Base-by-base conservation (phyloP, 1,139 yeast species). In the Scheffersomyces segobiensis region DNA sequence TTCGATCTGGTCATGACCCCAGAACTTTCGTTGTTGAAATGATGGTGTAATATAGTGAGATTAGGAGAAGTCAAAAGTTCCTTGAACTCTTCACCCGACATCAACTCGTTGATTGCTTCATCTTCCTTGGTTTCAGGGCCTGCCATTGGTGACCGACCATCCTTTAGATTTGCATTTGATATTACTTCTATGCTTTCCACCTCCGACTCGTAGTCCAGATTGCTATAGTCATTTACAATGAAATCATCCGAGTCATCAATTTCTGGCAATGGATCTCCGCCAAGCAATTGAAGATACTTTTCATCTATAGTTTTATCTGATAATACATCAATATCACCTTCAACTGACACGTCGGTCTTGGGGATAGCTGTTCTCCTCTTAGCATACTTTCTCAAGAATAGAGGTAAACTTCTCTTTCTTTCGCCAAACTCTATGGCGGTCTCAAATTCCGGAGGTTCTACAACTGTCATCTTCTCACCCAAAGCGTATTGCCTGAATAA, bases 181-280 rank as follows among this genome's bases (percentile, higher is more conserved):
- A 19, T 20, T 20, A 17, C 50, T 48, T 48, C 20, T 20, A 48
- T 56, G 1, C 65, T 57, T n/a, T 65, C 70, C 10, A 57, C 53
- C n/a, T 65, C 70, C 1, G 70, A 62, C 19, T 72, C 75, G 17
- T 60, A 56, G 5, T 71, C 74, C 56, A 57, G 62, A 14, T 73
- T 77, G 65, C 67, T 22, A 59, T 67, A 4, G 65, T 62, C 17
- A 65, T 65, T n/a, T 61, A 63, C 19, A 52, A 56, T 60, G 57
- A 75, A 84, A 62, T 84, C 86, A 1, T 63, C 75, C 0, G 88
- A 84, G 32, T 70, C 67, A 63, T 86, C 90, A 8, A 71, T 65
- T 17, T 84, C 87, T 0, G 83, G 73, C 22, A 84, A 63, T 8
- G 74, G 70, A 1, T 63, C 66, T 3, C 74, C 75, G 39, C 67